Conservation (phyloP, 305 asterid genomes). For the Fraxinus paxiana region DNA sequence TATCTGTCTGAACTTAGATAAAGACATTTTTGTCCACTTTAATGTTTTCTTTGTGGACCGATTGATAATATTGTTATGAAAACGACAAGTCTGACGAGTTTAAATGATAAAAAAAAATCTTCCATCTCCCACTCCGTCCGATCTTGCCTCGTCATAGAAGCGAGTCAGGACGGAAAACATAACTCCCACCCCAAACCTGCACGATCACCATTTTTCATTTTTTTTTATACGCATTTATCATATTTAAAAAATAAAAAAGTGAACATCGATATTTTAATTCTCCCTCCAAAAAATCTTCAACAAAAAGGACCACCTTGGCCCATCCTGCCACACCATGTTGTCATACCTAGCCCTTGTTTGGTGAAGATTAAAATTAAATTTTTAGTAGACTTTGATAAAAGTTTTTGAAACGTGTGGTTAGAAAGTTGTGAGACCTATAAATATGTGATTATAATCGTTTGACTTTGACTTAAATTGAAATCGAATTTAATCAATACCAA, state of each 20-base stretch:
- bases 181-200: not conserved
- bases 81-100: not conserved
- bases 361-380: no score
- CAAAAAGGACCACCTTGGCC: not conserved
- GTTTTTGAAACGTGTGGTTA: no score
- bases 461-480: no score
- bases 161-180: not conserved
- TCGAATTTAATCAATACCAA: no score
- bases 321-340: not conserved
- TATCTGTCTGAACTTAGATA: not conserved
- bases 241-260: not conserved
- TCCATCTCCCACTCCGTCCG: not conserved
- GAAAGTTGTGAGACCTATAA: no score
- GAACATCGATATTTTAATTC: not conserved
- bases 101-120: no score
- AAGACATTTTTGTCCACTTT: not conserved
- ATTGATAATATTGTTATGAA: not conserved
- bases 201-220: not conserved
- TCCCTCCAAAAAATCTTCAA: not conserved
- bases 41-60: not conserved
- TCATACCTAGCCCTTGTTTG: not conserved
- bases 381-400: no score
- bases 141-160: not conserved
- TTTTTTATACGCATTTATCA: no score
- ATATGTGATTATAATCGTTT: no score